A percentile compares a stretch with the other conserved stretches of the same genome.
Conservation (phyloP, 306 rosid species). For the Malus sylvestris region DNA sequence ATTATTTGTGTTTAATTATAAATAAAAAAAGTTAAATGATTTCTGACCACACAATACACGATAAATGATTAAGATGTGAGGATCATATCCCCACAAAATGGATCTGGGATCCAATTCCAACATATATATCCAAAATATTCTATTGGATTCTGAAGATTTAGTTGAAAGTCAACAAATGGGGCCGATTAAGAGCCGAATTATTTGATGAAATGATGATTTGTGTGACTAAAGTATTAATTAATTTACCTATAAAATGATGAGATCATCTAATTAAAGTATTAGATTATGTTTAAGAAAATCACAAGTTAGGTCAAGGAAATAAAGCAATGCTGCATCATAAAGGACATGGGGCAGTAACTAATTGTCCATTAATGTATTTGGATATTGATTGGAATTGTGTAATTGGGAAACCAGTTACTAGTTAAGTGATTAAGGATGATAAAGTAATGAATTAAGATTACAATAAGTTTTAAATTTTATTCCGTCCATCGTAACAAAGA, state of each 20-base stretch:
- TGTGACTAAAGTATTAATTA: constrained; percentile 9
- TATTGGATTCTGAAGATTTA: constrained; percentile 25
- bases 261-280: constrained; percentile 3
- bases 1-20: too few relatives aligned
- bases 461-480: too few relatives aligned
- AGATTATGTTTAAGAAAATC: constrained; percentile 8
- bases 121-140: constrained; percentile 18
- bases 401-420: too few relatives aligned
- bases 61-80: too few relatives aligned
- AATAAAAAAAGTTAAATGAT: too few relatives aligned
- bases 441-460: too few relatives aligned
- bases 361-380: constrained; percentile 18
- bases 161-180: constrained; percentile 8
- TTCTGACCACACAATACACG: too few relatives aligned
- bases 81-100: too few relatives aligned
- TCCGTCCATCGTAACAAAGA: too few relatives aligned
- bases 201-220: constrained; percentile 15
- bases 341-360: constrained; percentile 14
- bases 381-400: constrained; percentile 4
- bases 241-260: constrained; percentile 21
- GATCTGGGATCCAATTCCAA: too few relatives aligned
- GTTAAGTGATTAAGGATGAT: too few relatives aligned
- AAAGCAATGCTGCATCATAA: constrained; percentile 15
- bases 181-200: constrained; percentile 8
- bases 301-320: constrained; percentile 23